Evolutionary conservation across 306 rosid species (phyloP).

Genomic region (Trifolium pratense): DNA sequence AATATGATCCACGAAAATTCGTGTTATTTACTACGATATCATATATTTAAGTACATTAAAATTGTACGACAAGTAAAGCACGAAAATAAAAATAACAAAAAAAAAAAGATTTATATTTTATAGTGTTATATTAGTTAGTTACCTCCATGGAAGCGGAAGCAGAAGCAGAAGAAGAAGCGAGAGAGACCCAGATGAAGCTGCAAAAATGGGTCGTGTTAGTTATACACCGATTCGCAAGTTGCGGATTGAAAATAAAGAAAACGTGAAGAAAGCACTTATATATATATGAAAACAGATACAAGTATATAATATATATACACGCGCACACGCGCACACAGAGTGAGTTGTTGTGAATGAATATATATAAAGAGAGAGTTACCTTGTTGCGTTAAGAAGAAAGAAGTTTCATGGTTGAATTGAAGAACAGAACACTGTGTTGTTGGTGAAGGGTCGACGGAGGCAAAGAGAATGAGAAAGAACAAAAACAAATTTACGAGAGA

Average conservation of each 20-base stretch:
- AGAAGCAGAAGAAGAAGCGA: constrained; percentile 41
- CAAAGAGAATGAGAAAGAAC: constrained; percentile 3
- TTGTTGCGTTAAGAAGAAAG: constrained; percentile 58
- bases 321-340: constrained; percentile 16
- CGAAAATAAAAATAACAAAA: constrained; percentile 19
- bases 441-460: constrained; percentile 32
- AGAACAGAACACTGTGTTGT: constrained; percentile 24
- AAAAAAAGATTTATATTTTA: constrained; percentile 9
- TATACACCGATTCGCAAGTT: constrained; percentile 58
- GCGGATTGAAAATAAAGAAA: constrained; percentile 56
- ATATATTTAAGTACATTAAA: constrained; percentile 50
- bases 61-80: constrained; percentile 47
- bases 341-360: neutral
- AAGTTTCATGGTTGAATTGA: constrained; percentile 69
- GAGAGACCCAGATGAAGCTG: constrained; percentile 61
- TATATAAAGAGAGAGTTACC: constrained; percentile 44
- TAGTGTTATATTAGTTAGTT: constrained; percentile 34
- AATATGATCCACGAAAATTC: constrained; percentile 67
- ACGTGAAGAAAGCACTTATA: constrained; percentile 50
- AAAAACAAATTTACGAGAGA: constrained; percentile 13
- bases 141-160: constrained; percentile 58
- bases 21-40: constrained; percentile 42
- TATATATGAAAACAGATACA: neutral
- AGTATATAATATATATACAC: constrained; percentile 2
- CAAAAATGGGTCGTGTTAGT: constrained; percentile 61